Evolutionary conservation across 768 basidiomycete genomes (phyloP).

Genomic region (Nidularia sp.): DNA sequence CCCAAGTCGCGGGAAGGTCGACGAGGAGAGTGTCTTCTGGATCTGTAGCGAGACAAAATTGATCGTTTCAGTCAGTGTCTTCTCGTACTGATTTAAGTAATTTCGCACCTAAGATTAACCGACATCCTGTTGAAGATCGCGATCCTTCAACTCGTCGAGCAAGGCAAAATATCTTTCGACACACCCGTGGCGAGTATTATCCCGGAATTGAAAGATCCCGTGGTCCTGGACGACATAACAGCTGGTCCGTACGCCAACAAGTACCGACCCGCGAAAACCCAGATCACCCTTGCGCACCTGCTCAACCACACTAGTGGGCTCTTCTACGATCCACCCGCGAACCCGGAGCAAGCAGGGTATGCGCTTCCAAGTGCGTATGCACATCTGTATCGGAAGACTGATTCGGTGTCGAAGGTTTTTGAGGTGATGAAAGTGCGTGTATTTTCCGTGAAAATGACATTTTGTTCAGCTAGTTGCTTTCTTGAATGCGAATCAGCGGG

Average conservation of each 20-base stretch:
- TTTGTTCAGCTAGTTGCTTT: too few relatives aligned
- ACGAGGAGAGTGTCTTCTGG: conserved; percentile 22
- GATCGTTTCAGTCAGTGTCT: conserved; percentile 15
- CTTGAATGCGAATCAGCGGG: conserved; percentile 9
- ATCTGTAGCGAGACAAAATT: conserved; percentile 30
- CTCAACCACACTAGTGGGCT: conserved; percentile 21
- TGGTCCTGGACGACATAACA: conserved; percentile 4
- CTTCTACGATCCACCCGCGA: conserved; percentile 6
- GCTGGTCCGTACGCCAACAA: neutral
- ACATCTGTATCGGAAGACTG: conserved; percentile 1
- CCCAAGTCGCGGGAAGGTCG: conserved; percentile 15
- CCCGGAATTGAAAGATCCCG: conserved; percentile 22
- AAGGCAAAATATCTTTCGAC: conserved; percentile 21
- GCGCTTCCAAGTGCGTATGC: conserved; percentile 4
- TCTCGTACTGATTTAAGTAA: too few relatives aligned
- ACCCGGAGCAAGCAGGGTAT: neutral
- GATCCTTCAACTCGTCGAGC: conserved; percentile 27
- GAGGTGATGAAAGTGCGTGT: too few relatives aligned
- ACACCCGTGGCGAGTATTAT: conserved; percentile 20
- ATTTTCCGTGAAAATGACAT: too few relatives aligned
- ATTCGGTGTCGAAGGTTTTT: too few relatives aligned
- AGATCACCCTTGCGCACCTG: conserved; percentile 14
- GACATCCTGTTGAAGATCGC: conserved; percentile 17
- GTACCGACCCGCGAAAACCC: conserved; percentile 5
- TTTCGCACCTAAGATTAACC: too few relatives aligned